Evolutionary conservation across 495 filamentous ascomycete genomes (phyloP).

Genomic region (Trichoderma virens): DNA sequence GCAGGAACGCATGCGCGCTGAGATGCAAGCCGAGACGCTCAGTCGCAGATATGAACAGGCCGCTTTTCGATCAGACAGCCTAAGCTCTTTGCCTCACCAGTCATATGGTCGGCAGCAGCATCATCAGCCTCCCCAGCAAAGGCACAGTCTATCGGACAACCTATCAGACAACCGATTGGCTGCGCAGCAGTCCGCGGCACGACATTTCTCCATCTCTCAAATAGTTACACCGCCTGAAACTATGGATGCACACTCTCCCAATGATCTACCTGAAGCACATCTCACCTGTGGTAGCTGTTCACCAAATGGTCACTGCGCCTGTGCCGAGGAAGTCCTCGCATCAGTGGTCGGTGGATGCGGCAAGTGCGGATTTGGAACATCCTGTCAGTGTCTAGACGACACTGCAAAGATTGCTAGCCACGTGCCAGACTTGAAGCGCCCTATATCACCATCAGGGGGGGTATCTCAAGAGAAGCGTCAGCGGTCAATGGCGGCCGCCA

Average conservation of each 20-base stretch:
- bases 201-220: conserved; percentile 36
- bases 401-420: conserved; percentile 11
- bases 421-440: conserved; percentile 31
- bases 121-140: conserved; percentile 20
- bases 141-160: background rate
- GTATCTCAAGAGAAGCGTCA: conserved; percentile 50
- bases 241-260: conserved; percentile 12
- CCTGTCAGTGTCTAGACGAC: conserved; percentile 67
- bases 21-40: conserved; percentile 21
- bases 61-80: background rate
- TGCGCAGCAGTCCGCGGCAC: background rate
- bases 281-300: conserved; percentile 44
- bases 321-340: conserved; percentile 42
- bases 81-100: background rate
- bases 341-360: conserved; percentile 49
- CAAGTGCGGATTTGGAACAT: conserved; percentile 49
- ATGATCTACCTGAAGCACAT: conserved; percentile 26
- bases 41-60: conserved; percentile 11
- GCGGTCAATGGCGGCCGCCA: conserved; percentile 21
- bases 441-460: conserved; percentile 30
- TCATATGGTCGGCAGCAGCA: conserved; percentile 2
- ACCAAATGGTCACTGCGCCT: conserved; percentile 41
- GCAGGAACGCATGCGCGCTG: conserved; percentile 18
- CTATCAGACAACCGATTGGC: background rate
- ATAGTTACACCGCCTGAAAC: conserved; percentile 40